These are phyloP conservation scores for Trypethelium eluteriae DNA, from an alignment of 495 filamentous ascomycete genomes.

Conservation along the genomic window DNA sequence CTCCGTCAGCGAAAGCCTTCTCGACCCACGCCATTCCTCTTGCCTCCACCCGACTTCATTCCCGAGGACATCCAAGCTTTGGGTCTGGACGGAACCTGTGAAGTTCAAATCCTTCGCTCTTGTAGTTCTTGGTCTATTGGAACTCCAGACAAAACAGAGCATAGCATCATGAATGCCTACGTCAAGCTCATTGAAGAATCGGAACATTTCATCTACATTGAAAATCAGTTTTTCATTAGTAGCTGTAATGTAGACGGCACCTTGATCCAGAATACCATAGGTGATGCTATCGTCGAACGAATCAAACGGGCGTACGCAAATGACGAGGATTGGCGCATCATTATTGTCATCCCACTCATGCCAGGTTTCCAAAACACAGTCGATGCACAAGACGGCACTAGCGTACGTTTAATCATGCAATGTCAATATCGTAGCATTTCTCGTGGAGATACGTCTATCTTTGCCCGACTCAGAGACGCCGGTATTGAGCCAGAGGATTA, in stretches of 20 bases:
- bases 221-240: slow-evolving; percentile 98
- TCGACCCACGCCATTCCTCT: slow-evolving; percentile 82
- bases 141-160: slow-evolving; percentile 69
- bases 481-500: slow-evolving; percentile 96
- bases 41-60: slow-evolving; percentile 89
- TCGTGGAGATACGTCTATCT: slow-evolving; percentile 87
- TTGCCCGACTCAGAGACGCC: slow-evolving; percentile 67
- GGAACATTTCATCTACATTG: slow-evolving; percentile 97
- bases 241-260: slow-evolving; percentile 81
- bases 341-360: slow-evolving; percentile 91
- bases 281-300: slow-evolving; percentile 88
- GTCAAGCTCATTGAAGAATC: slow-evolving; percentile 88
- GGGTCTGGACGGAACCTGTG: slow-evolving; percentile 85
- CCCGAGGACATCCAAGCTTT: slow-evolving; percentile 75
- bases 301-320: slow-evolving; percentile 78
- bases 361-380: slow-evolving; percentile 98
- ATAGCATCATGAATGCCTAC: slow-evolving; percentile 94
- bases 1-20: slow-evolving; percentile 90
- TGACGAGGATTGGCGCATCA: slow-evolving; percentile 86
- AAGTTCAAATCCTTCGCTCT: slow-evolving; percentile 90
- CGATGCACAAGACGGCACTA: slow-evolving; percentile 85
- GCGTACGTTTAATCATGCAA: slow-evolving; percentile 91
- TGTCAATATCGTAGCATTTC: slow-evolving; percentile 97
- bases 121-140: slow-evolving; percentile 88
- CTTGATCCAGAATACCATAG: slow-evolving; percentile 85